Evolutionary conservation across 116 monocot genomes (phyloP).

Genomic region (Cymodocea nodosa): DNA sequence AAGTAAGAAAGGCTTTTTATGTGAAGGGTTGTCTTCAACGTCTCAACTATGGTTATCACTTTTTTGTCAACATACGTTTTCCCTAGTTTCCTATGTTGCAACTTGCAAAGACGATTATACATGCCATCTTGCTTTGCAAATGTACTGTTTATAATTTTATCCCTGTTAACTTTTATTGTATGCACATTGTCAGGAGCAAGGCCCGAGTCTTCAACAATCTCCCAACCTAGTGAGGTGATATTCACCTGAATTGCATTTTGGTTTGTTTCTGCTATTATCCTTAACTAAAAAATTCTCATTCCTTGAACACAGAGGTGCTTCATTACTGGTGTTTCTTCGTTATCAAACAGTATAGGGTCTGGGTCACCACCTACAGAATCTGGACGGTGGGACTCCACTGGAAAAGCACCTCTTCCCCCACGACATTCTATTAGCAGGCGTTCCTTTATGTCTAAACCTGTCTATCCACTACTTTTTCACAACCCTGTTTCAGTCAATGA

Average conservation of each 20-base stretch:
- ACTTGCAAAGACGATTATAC: too few species aligned
- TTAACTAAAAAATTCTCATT: not conserved
- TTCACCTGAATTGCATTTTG: not conserved
- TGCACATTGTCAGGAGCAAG: slow-evolving; percentile 39
- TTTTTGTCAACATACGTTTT: too few species aligned
- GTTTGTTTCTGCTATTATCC: not conserved
- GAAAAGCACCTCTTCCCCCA: slow-evolving; percentile 42
- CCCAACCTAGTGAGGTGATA: slow-evolving; percentile 41
- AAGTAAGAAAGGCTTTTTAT: too few species aligned
- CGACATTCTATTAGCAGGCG: slow-evolving; percentile 45
- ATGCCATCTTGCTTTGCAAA: too few species aligned
- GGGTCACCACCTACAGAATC: slow-evolving; percentile 49
- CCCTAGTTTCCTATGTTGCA: too few species aligned
- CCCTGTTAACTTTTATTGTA: not conserved
- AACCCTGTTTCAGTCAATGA: slow-evolving; percentile 66
- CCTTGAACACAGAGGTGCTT: slow-evolving; percentile 23
- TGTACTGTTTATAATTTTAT: too few species aligned
- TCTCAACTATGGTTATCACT: too few species aligned
- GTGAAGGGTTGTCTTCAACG: too few species aligned
- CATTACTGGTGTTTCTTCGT: slow-evolving; percentile 18
- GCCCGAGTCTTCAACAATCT: slow-evolving; percentile 27
- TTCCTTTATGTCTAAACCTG: slow-evolving; percentile 90
- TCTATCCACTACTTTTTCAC: slow-evolving; percentile 68
- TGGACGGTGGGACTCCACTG: slow-evolving; percentile 40
- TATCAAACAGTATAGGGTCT: slow-evolving; percentile 48